Evolutionary conservation across 768 basidiomycete genomes (phyloP).

Genomic region (Russula virescens): DNA sequence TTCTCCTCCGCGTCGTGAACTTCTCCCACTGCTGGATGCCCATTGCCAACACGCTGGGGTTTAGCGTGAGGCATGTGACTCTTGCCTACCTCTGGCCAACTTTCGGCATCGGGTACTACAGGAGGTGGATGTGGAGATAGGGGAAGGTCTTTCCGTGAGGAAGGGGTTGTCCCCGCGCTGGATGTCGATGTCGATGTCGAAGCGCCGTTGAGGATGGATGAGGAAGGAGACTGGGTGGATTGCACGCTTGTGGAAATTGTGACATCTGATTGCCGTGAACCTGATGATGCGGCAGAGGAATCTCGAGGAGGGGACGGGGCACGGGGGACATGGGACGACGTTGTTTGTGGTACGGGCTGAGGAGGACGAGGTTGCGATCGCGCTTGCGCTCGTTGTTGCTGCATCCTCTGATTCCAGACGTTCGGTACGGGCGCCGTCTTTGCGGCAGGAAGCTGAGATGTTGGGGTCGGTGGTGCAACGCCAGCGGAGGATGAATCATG

Average conservation of each 20-base stretch:
- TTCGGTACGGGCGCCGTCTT: conserved; percentile 31
- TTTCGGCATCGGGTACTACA: conserved; percentile 33
- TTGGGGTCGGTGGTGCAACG: conserved; percentile 2
- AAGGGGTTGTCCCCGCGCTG: conserved; percentile 38
- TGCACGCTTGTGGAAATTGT: neutral
- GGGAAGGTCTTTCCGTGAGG: conserved; percentile 37
- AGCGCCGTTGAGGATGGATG: conserved; percentile 7
- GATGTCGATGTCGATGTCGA: conserved; percentile 12
- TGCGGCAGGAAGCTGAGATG: conserved; percentile 19
- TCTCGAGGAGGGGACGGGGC: conserved; percentile 5
- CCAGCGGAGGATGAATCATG: conserved; percentile 10
- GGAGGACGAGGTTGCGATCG: conserved; percentile 26
- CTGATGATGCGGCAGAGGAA: neutral
- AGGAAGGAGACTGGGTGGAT: conserved; percentile 9
- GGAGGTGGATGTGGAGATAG: conserved; percentile 30
- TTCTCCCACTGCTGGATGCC: conserved; percentile 19
- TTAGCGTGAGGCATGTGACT: conserved; percentile 13
- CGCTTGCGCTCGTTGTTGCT: conserved; percentile 35
- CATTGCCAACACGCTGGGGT: conserved; percentile 16
- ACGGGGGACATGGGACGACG: conserved; percentile 6
- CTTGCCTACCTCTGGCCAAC: conserved; percentile 45
- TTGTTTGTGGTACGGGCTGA: conserved; percentile 14
- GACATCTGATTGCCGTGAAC: conserved; percentile 8
- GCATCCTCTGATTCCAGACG: conserved; percentile 42
- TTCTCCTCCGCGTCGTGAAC: conserved; percentile 25